phyloP scores from a whole-genome alignment of 768 basidiomycete genomes.

The Rhizopogon salebrosus region DNA sequence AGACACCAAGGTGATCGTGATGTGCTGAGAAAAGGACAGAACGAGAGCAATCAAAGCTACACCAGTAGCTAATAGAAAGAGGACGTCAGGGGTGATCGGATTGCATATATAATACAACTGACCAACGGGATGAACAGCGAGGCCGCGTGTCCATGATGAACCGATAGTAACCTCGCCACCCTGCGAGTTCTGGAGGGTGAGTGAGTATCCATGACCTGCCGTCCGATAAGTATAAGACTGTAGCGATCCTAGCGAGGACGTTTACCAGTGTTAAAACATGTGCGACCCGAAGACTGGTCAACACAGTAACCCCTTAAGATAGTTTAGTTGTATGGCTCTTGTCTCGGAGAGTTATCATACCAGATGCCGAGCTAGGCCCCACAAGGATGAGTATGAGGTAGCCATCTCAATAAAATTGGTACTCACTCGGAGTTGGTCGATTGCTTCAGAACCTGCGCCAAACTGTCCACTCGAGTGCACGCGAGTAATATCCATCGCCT shows the following conservation, averaged over 20 bases:
- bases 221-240: conserved; percentile 1
- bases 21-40: conserved; percentile 55
- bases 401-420: neutral
- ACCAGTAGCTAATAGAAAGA: conserved; percentile 33
- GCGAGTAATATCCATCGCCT: conserved; percentile 62
- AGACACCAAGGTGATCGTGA: conserved; percentile 37
- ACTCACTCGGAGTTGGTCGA: conserved; percentile 54
- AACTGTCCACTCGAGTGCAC: conserved; percentile 38
- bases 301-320: conserved; percentile 56
- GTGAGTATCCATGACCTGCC: conserved; percentile 52
- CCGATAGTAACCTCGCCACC: conserved; percentile 36
- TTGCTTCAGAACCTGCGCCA: conserved; percentile 14
- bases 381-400: conserved; percentile 1
- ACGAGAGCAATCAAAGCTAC: conserved; percentile 61
- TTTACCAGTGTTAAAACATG: conserved; percentile 46
- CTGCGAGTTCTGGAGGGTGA: conserved; percentile 34
- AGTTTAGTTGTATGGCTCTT: conserved; percentile 5
- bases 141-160: conserved; percentile 65
- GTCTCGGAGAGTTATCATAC: conserved; percentile 29
- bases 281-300: conserved; percentile 30
- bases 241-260: neutral
- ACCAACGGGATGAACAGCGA: conserved; percentile 76
- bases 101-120: conserved; percentile 17
- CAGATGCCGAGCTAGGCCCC: conserved; percentile 61
- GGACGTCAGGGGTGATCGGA: neutral